phyloP scores from a whole-genome alignment of 2,329 filamentous ascomycete species.

The Cadophora sp. region DNA sequence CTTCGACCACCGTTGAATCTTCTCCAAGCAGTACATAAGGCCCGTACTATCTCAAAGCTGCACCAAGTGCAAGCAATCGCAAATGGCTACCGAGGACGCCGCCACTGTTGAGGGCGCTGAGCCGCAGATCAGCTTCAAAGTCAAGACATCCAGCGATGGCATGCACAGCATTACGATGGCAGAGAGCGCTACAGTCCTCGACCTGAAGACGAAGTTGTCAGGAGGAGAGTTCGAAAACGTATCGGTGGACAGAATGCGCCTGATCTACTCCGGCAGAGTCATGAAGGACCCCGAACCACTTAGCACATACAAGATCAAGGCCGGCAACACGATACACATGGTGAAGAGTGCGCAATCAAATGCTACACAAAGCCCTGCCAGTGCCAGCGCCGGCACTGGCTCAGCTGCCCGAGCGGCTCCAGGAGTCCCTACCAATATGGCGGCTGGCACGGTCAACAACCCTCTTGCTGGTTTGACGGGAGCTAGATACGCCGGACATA shows the following conservation, averaged over 20 bases:
- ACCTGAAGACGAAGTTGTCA: constrained; percentile 90
- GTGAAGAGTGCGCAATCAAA: constrained; percentile 92
- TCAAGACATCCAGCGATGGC: constrained; percentile 94
- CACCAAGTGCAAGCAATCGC: not conserved
- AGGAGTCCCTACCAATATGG: constrained; percentile 77
- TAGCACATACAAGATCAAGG: constrained; percentile 90
- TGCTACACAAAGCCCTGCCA: constrained; percentile 54
- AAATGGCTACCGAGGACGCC: constrained; percentile 61
- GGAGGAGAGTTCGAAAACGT: constrained; percentile 84
- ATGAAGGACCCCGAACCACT: constrained; percentile 94
- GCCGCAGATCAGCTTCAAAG: constrained; percentile 88
- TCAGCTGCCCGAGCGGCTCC: constrained; percentile 57
- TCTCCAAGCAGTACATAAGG: not conserved
- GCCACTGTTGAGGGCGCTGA: constrained; percentile 51
- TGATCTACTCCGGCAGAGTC: constrained; percentile 97
- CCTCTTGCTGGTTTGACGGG: constrained; percentile 90
- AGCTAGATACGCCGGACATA: constrained; percentile 90
- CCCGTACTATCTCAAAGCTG: not conserved
- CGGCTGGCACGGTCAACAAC: constrained; percentile 84
- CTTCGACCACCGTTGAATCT: not conserved
- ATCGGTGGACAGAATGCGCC: constrained; percentile 84
- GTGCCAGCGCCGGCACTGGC: constrained; percentile 48
- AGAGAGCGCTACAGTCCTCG: constrained; percentile 76
- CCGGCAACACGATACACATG: constrained; percentile 93
- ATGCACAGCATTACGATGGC: constrained; percentile 84